Evolutionary conservation across 805 yeast species (phyloP), one percentile per base, ranked within the genome.

Genomic region (Cyberlindnera japonica): DNA sequence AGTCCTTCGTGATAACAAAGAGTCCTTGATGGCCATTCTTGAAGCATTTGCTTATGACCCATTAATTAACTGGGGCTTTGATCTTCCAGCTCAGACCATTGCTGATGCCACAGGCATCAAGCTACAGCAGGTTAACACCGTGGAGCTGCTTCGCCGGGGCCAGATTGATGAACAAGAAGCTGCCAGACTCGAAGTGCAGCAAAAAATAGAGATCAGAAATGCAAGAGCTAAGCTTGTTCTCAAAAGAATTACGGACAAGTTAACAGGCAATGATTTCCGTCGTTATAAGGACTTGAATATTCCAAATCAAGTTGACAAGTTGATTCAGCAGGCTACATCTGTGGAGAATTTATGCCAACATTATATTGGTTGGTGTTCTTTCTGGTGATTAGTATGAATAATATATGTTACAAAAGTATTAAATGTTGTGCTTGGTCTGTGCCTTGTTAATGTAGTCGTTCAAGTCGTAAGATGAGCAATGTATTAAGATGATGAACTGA

Each of bases 1-100:
- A 47, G 95, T 95, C 2, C 67, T 93, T 38, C 73, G 99, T 49
- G 95, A 84, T 49, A 93, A 93, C 63, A 87, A 88, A 51, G 99
- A 95, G 62, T 93, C 98, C 0, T 73, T 93, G 59, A 86, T 95
- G 95, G 99, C 99, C 0, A 90, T 93, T 41, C 74, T 93, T 57
- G 99, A 95, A 62, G 98, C 99, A 0, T 93, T 93, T 69, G 98
- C 97, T 0, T 89, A 90, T 58, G 99, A 93, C 72, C 99, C 99
- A 2, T 77, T 93, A 65, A 93, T 93, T 55, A 90, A 90, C 57
- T 93, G 99, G 99, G 98, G 99, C 2, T 91, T 93, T 58, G 97
- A 91, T 58, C 73, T 90, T 60, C 96, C 97, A 3, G 74, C 89
- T 1, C 79, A 79, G 48, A 82, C 87, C 12, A 79, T 84, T 23